Evolutionary conservation across 352 stramenopile species (phyloP).

Genomic region (Globisporangium nodosum): DNA sequence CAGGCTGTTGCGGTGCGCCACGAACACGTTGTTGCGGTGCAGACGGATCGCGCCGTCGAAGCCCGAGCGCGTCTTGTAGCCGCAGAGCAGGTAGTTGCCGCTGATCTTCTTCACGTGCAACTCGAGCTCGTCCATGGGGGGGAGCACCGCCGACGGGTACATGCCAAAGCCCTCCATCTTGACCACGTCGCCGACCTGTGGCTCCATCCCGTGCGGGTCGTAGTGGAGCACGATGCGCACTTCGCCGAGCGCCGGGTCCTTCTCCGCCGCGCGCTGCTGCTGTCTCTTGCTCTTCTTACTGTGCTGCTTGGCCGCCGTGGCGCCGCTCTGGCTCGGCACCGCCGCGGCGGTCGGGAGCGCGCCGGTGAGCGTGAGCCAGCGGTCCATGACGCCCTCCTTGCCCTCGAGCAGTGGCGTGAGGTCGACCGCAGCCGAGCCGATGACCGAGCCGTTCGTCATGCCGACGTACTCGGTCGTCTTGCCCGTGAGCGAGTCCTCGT

Average conservation of each 20-base stretch:
- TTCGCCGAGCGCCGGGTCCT: slow-evolving; percentile 55
- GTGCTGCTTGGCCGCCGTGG: slow-evolving; percentile 4
- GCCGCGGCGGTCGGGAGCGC: slow-evolving; percentile 17
- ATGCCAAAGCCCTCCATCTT: slow-evolving; percentile 73
- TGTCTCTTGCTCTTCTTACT: slow-evolving; percentile 27
- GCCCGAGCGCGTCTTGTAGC: slow-evolving; percentile 56
- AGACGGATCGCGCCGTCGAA: slow-evolving; percentile 58
- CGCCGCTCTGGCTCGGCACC: slow-evolving; percentile 1
- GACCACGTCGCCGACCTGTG: slow-evolving; percentile 58
- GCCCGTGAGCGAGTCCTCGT: slow-evolving; percentile 72
- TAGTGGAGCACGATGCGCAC: slow-evolving; percentile 77
- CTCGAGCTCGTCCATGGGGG: slow-evolving; percentile 63
- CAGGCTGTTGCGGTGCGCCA: slow-evolving; percentile 62
- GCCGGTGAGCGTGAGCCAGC: slow-evolving; percentile 67
- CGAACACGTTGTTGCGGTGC: slow-evolving; percentile 78
- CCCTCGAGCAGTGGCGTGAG: slow-evolving; percentile 68
- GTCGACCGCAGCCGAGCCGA: slow-evolving; percentile 62
- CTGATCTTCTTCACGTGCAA: slow-evolving; percentile 79
- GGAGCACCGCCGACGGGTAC: slow-evolving; percentile 62
- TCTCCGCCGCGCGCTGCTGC: slow-evolving; percentile 17
- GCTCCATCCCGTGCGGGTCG: slow-evolving; percentile 75
- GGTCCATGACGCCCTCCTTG: slow-evolving; percentile 75
- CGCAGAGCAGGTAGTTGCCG: slow-evolving; percentile 70
- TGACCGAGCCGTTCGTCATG: slow-evolving; percentile 70
- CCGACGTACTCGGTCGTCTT: slow-evolving; percentile 75